Conservation (phyloP, 179 eudicot species). For the Heliamphora pulchella region DNA sequence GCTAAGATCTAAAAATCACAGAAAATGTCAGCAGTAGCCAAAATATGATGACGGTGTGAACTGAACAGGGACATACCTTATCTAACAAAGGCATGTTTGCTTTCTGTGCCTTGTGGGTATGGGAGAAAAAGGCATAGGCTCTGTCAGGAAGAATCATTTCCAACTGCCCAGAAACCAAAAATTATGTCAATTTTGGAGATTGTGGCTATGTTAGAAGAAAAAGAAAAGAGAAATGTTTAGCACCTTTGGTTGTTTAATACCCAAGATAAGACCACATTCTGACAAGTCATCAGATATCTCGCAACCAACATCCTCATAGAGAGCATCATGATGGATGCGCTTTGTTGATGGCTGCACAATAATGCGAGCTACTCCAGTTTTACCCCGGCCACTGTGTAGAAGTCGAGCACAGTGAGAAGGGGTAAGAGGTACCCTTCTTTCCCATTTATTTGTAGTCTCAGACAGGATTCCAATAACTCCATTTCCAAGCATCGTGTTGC, state of each 20-base stretch:
- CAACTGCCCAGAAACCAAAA: conserved; percentile 46
- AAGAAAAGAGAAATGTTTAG: neutral
- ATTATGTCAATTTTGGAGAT: conserved; percentile 3
- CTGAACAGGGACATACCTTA: conserved; percentile 42
- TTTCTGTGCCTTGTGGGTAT: conserved; percentile 94
- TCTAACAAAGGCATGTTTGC: conserved; percentile 91
- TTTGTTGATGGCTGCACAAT: conserved; percentile 91
- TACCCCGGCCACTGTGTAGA: conserved; percentile 53
- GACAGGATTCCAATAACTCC: conserved; percentile 86
- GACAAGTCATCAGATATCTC: conserved; percentile 87
- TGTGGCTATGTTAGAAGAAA: neutral
- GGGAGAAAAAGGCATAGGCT: conserved; percentile 94
- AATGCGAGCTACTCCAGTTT: conserved; percentile 59
- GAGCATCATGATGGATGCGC: conserved; percentile 81
- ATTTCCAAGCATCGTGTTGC: conserved; percentile 65
- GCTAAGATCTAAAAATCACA: conserved; percentile 49
- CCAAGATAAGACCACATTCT: conserved; percentile 87
- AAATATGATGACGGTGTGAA: conserved; percentile 10
- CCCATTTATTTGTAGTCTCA: conserved; percentile 93
- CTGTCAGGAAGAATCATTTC: conserved; percentile 93
- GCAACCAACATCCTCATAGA: conserved; percentile 96
- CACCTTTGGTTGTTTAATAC: conserved; percentile 95
- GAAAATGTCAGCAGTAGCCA: conserved; percentile 11
- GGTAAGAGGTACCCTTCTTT: conserved; percentile 85
- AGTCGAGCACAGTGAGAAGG: conserved; percentile 90